Base-by-base conservation (phyloP, 2,329 filamentous ascomycete genomes). In the Paramyrothecium sp. region DNA sequence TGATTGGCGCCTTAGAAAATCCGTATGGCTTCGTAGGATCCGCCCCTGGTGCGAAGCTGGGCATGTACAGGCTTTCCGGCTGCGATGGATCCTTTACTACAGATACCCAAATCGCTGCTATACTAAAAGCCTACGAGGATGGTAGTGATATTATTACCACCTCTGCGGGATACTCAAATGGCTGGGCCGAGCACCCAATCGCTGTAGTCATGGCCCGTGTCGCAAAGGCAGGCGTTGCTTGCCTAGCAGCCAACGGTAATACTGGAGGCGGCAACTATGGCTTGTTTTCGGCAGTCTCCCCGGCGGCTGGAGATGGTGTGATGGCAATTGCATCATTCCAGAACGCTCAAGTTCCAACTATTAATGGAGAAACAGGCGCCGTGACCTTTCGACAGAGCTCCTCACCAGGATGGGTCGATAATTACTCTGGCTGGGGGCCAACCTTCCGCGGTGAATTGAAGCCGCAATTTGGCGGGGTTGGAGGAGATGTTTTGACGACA, bases 91-190 rank as follows among this genome's bases (percentile, higher is more conserved):
- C 69, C 51, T 73, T 76, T 26, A 67, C 70, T 16, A 80, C 80
- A 61, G 83, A 86, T 58, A 73, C 85, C 10, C 66, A 86, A 56
- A 81, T 85, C 48, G 75, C 76, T 3, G 82, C 83, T 5, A 85
- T 81, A 67, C 78, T 81, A 68, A 77, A 75, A 64, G 84, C 85
- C 0, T 84, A 78, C 61, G 78, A 85, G 63, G 83, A 78, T 7
- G 81, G 81, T 30, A 76, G 76, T 51, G 73, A 83, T 62, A 77
- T 84, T 62, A 82, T 84, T 62, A 81, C 78, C 3, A 74, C 78
- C 3, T 81, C 79, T 7, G 77, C 81, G 46, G 79, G 80, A 50
- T 22, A 20, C 7, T 3, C 5, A n/a, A 20, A 19, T 22, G 47
- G 47, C 19, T 50, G 47, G 47, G 47, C 47, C 22, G 47, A 50